Evolutionary conservation across 2,329 filamentous ascomycete species (phyloP).

Genomic region (Aspergillus hortae): DNA sequence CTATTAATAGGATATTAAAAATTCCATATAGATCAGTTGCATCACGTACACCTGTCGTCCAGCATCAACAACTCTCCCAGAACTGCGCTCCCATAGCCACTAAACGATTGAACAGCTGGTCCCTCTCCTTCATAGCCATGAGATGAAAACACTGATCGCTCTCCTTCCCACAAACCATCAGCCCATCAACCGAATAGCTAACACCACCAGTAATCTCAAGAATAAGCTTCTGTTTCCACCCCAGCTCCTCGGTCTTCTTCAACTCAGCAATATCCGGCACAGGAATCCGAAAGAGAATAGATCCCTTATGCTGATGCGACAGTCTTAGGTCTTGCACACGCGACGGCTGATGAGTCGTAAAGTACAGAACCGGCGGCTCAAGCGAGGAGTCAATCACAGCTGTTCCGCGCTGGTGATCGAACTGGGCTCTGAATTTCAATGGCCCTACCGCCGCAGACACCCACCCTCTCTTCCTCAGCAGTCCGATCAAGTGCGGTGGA

Average conservation of each 20-base stretch:
- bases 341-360: conserved; percentile 46
- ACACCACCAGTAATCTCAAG: conserved; percentile 71
- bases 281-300: conserved; percentile 66
- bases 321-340: conserved; percentile 44
- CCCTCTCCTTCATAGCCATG: conserved; percentile 68
- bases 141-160: conserved; percentile 56
- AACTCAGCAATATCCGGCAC: conserved; percentile 71
- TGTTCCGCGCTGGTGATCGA: conserved; percentile 67
- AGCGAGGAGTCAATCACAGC: conserved; percentile 57
- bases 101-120: conserved; percentile 78
- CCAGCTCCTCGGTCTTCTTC: conserved; percentile 74
- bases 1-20: too few species aligned
- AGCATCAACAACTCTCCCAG: conserved; percentile 56
- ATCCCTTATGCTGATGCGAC: conserved; percentile 48
- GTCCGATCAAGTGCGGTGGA: conserved; percentile 69
- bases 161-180: conserved; percentile 61
- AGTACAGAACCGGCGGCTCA: conserved; percentile 53
- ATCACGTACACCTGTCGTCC: too few species aligned
- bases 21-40: too few species aligned
- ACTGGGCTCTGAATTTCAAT: conserved; percentile 71
- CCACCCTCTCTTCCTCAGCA: conserved; percentile 52
- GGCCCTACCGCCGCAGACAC: conserved; percentile 57
- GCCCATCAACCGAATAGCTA: conserved; percentile 69
- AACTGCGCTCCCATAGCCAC: conserved; percentile 75
- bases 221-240: conserved; percentile 80